Conservation (phyloP, 345 rosid genomes). For the Brassica napus region Da-Ae NC_063446.1:3782001-3782500, state of each 20-base stretch:
- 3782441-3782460: neutral
- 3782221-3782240: constrained; percentile 27
- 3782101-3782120: constrained; percentile 42
- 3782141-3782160: constrained; percentile 50
- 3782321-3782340: constrained; percentile 90
- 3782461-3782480: constrained; percentile 12
- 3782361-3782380: constrained; percentile 92
- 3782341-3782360: constrained; percentile 91
- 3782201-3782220: constrained; percentile 7
- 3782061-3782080: constrained; percentile 50
- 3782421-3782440: constrained; percentile 14
- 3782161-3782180: constrained; percentile 32
- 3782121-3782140: constrained; percentile 41
- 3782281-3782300: constrained; percentile 12
- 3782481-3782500: constrained; percentile 94
- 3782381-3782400: constrained; percentile 96
- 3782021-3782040: constrained; percentile 63
- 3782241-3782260: constrained; percentile 1
- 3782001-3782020: constrained; percentile 66
- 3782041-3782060: constrained; percentile 58
- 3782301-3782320: constrained; percentile 52
- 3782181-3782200: neutral
- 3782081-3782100: constrained; percentile 40
- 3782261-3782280: constrained; percentile 4
- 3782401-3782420: constrained; percentile 55